Conservation (phyloP, 1,139 yeast genomes). For the Yamadazyma triangularis region DNA sequence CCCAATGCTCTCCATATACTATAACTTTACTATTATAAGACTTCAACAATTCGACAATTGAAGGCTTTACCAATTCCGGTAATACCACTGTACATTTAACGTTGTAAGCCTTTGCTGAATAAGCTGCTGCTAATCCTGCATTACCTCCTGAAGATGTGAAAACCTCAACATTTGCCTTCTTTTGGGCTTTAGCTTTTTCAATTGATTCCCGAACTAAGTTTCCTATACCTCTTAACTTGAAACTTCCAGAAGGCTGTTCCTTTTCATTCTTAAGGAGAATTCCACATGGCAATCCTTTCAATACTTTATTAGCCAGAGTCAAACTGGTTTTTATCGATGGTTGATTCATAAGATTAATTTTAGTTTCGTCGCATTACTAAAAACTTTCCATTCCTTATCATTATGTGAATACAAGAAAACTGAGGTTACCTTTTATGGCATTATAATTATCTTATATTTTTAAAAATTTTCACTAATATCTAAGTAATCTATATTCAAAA, state of each 20-base stretch:
- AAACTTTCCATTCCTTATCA: no score
- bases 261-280: slow-evolving; percentile 58
- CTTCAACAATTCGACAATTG: slow-evolving; percentile 26
- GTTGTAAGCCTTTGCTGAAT: slow-evolving; percentile 44
- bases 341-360: slow-evolving; percentile 3
- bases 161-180: slow-evolving; percentile 32
- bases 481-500: slow-evolving; percentile 38
- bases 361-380: no score
- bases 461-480: not conserved
- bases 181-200: slow-evolving; percentile 10
- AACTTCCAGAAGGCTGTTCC: slow-evolving; percentile 70
- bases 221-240: slow-evolving; percentile 67
- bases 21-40: slow-evolving; percentile 52
- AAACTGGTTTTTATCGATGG: slow-evolving; percentile 43
- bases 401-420: no score
- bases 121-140: slow-evolving; percentile 76
- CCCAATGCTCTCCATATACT: slow-evolving; percentile 54
- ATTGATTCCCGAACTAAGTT: slow-evolving; percentile 32
- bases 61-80: slow-evolving; percentile 43
- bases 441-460: no score
- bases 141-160: slow-evolving; percentile 73
- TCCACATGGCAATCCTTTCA: slow-evolving; percentile 42
- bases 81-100: slow-evolving; percentile 63
- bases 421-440: no score
- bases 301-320: slow-evolving; percentile 27